A percentile compares a stretch with the other conserved stretches of the same genome.
Conservation (phyloP, 441 rosid species). For the Populus hybrid region DNA sequence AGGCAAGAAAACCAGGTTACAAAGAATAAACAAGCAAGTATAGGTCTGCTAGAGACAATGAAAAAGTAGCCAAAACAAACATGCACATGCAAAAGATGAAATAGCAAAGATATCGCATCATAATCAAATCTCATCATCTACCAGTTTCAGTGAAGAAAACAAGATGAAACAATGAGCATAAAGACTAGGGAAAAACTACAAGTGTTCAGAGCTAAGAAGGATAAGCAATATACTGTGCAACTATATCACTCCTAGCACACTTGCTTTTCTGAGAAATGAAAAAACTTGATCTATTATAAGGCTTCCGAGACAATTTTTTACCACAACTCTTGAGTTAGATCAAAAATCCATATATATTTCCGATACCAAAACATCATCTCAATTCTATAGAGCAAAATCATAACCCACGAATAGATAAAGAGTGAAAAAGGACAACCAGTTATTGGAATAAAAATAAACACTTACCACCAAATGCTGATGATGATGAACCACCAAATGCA, state of each 20-base stretch:
- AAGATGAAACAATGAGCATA: not conserved
- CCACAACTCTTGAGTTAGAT: not conserved
- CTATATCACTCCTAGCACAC: not conserved
- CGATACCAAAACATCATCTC: not conserved
- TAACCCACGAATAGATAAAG: not conserved
- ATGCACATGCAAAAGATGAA: not conserved
- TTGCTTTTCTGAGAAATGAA: not conserved
- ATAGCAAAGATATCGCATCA: not conserved
- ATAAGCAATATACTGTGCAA: not conserved
- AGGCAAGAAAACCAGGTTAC: not conserved
- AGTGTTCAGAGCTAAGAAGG: not conserved
- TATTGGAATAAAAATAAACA: constrained; percentile 1
- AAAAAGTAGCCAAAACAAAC: not conserved
- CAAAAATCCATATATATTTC: not conserved
- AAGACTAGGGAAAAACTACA: not conserved
- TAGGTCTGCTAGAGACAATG: not conserved
- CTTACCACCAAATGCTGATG: constrained; percentile 76
- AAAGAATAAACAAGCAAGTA: not conserved
- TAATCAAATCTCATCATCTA: constrained; percentile 3
- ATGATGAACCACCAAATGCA: constrained; percentile 50
- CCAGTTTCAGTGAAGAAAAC: not conserved
- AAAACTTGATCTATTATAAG: not conserved
- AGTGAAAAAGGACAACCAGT: constrained; percentile 3
- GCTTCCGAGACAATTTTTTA: not conserved
- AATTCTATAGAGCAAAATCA: not conserved